Percentiles rank a stretch among this genome's conserved stretches.
phyloP scores from a whole-genome alignment of 164 flowering plant species.

The Malania oleifera region DNA sequence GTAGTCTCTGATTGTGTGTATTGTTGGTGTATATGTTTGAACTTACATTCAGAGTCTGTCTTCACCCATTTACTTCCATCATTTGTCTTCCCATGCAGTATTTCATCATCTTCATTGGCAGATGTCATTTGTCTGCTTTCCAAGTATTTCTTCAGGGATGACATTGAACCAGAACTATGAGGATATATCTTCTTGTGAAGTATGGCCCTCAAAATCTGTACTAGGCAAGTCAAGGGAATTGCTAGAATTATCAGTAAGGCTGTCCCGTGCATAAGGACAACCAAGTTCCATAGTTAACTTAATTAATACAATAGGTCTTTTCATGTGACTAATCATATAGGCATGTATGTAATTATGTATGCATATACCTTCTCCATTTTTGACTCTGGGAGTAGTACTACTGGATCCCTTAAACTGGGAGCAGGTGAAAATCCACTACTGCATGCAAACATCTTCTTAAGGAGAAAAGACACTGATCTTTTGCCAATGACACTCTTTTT shows the following conservation, averaged over 20 bases:
- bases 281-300: no score
- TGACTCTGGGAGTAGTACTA: conserved; percentile 63
- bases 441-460: conserved; percentile 69
- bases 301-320: no score
- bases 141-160: conserved; percentile 44
- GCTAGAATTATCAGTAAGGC: no score
- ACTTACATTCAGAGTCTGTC: conserved; percentile 89
- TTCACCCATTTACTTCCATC: conserved; percentile 77
- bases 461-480: conserved; percentile 62
- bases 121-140: conserved; percentile 26
- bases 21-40: no score
- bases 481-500: conserved; percentile 45
- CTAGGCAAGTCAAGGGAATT: no score
- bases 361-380: conserved; percentile 73
- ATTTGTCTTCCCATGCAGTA: conserved; percentile 14
- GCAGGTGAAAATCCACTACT: conserved; percentile 43
- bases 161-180: conserved; percentile 33
- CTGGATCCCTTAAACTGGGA: conserved; percentile 58
- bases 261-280: no score
- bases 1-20: no score
- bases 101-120: conserved; percentile 35
- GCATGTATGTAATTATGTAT: not conserved
- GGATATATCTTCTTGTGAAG: conserved; percentile 66
- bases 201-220: conserved; percentile 63
- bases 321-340: no score